phyloP scores from a whole-genome alignment of 192 early-diverging fungal genomes.

The Coemansia erecta region DNA sequence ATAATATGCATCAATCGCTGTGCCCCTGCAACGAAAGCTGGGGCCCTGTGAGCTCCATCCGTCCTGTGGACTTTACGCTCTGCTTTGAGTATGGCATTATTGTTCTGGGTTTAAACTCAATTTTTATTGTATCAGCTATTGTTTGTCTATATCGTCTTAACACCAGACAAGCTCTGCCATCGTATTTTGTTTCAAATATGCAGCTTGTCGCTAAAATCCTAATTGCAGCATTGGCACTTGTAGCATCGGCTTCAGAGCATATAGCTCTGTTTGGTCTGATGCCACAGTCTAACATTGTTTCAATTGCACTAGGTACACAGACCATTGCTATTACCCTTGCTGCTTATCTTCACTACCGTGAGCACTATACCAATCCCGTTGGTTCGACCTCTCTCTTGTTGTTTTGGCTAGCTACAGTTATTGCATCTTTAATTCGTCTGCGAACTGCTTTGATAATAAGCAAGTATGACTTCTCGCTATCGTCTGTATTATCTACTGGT shows the following conservation, averaged over 20 bases:
- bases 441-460: conserved; percentile 20
- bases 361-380: conserved; percentile 29
- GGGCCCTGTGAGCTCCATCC: conserved; percentile 41
- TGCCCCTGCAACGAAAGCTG: conserved; percentile 47
- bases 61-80: conserved; percentile 40
- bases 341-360: conserved; percentile 25
- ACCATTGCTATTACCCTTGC: conserved; percentile 18
- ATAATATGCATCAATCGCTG: not conserved
- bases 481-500: conserved; percentile 13
- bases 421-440: conserved; percentile 24
- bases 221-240: conserved; percentile 13
- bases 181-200: conserved; percentile 14
- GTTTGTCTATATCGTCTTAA: conserved; percentile 16
- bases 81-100: conserved; percentile 46
- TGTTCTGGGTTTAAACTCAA: conserved; percentile 11
- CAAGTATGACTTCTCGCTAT: conserved; percentile 2
- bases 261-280: conserved; percentile 2
- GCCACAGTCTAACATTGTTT: conserved; percentile 14
- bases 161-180: conserved; percentile 1
- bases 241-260: conserved; percentile 26
- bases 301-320: conserved; percentile 24
- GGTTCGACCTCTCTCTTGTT: conserved; percentile 43
- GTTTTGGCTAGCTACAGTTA: conserved; percentile 36
- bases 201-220: conserved; percentile 28
- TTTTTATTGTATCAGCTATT: conserved; percentile 24